Conservation (phyloP, 2,329 filamentous ascomycete species). For the Hypomyces perniciosus region DNA sequence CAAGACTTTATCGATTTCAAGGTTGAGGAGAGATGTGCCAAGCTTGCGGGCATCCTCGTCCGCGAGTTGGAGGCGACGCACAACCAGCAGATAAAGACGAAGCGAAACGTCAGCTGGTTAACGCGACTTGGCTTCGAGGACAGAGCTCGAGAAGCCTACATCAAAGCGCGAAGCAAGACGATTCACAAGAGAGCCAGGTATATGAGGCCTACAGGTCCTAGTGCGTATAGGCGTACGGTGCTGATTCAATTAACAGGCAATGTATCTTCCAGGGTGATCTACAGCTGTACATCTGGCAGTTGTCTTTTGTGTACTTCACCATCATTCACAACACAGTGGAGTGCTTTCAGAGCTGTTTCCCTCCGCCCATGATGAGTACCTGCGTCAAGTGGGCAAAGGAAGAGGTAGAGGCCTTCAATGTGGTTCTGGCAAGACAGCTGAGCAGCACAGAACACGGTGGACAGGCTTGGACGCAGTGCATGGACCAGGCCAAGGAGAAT, state of each 20-base stretch:
- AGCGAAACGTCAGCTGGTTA: conserved; percentile 77
- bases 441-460: conserved; percentile 77
- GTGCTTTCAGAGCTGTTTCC: conserved; percentile 84
- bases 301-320: conserved; percentile 93
- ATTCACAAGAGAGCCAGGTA: conserved; percentile 81
- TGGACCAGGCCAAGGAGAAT: conserved; percentile 75
- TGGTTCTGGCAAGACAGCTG: conserved; percentile 72
- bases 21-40: conserved; percentile 75
- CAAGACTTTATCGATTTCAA: conserved; percentile 92
- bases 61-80: conserved; percentile 73
- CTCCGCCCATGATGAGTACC: conserved; percentile 80
- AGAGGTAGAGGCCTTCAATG: conserved; percentile 86
- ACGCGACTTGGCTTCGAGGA: conserved; percentile 85
- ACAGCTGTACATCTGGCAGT: conserved; percentile 86
- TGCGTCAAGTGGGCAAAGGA: conserved; percentile 99
- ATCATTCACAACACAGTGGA: conserved; percentile 88
- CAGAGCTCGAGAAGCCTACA: conserved; percentile 77
- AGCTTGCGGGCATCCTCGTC: conserved; percentile 69
- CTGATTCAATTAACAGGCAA: conserved; percentile 50
- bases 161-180: conserved; percentile 69
- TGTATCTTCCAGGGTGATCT: conserved; percentile 94
- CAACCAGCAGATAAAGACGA: conserved; percentile 69
- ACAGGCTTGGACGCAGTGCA: conserved; percentile 73
- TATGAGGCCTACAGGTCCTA: background rate
- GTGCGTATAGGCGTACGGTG: background rate